Evolutionary conservation across 2,329 filamentous ascomycete species (phyloP).

Genomic region (Beauveria brongniartii): DNA sequence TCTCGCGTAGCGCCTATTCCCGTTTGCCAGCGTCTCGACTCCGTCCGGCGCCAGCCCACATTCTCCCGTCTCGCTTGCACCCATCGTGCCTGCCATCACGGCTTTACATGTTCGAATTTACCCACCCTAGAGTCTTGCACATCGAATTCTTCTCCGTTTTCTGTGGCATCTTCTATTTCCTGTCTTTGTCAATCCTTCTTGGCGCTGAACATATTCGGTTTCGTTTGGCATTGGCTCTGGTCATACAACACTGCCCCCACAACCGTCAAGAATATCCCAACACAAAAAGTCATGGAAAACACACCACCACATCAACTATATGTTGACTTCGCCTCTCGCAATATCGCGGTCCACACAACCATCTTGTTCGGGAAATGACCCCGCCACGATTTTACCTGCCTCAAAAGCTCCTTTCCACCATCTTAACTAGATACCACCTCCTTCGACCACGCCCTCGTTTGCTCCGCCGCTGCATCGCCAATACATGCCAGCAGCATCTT

Average conservation of each 20-base stretch:
- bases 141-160: too few species aligned
- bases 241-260: neutral
- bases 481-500: neutral
- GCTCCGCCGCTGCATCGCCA: neutral
- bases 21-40: too few species aligned
- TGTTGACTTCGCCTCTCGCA: neutral
- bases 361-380: neutral
- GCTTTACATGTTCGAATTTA: too few species aligned
- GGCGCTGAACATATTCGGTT: neutral
- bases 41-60: too few species aligned
- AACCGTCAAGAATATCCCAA: neutral
- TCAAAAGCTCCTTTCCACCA: neutral
- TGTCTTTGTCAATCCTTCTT: neutral
- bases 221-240: neutral
- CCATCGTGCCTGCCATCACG: too few species aligned
- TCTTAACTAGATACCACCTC: neutral
- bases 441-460: neutral
- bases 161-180: too few species aligned
- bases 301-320: neutral
- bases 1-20: too few species aligned
- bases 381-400: neutral
- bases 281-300: neutral
- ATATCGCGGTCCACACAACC: neutral
- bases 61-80: too few species aligned
- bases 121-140: too few species aligned